Conservation (phyloP, 2,329 filamentous ascomycete species). For the Anthostomella pinea region DNA sequence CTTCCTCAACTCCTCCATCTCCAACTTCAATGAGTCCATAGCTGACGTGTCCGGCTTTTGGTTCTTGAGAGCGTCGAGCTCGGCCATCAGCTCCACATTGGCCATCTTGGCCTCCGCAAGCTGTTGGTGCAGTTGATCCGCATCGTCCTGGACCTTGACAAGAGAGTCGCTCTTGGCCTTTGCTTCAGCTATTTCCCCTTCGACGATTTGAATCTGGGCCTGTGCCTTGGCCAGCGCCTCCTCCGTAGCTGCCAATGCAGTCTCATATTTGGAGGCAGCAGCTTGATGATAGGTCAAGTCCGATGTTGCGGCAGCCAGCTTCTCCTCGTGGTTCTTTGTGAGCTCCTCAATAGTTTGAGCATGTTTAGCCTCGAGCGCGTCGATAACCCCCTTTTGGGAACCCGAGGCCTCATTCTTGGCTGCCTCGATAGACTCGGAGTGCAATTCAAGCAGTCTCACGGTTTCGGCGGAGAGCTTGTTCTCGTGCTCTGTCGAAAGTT, state of each 20-base stretch:
- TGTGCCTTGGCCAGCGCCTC: conserved; percentile 31
- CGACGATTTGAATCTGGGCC: conserved; percentile 26
- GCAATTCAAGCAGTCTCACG: conserved; percentile 39
- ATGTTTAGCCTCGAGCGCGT: conserved; percentile 39
- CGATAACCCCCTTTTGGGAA: conserved; percentile 17
- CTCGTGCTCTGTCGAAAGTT: conserved; percentile 38
- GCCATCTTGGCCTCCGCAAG: conserved; percentile 60
- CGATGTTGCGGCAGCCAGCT: conserved; percentile 23
- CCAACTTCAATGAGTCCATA: conserved; percentile 48
- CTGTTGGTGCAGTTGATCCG: conserved; percentile 48
- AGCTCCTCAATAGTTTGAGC: conserved; percentile 47
- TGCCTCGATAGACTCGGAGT: conserved; percentile 42
- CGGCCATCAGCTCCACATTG: conserved; percentile 56
- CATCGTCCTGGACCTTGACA: conserved; percentile 45
- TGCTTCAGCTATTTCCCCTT: conserved; percentile 34
- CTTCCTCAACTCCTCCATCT: conserved; percentile 49
- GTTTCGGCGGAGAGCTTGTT: conserved; percentile 27
- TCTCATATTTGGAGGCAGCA: conserved; percentile 30
- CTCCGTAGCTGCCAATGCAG: conserved; percentile 35
- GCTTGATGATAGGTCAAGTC: conserved; percentile 32
- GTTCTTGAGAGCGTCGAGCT: conserved; percentile 57
- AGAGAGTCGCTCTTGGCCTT: conserved; percentile 38
- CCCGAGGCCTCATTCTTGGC: conserved; percentile 38
- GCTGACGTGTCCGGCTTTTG: conserved; percentile 55
- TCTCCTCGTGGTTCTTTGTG: conserved; percentile 31